phyloP scores from a whole-genome alignment of 805 yeast genomes.

The Candida saitoana region DNA sequence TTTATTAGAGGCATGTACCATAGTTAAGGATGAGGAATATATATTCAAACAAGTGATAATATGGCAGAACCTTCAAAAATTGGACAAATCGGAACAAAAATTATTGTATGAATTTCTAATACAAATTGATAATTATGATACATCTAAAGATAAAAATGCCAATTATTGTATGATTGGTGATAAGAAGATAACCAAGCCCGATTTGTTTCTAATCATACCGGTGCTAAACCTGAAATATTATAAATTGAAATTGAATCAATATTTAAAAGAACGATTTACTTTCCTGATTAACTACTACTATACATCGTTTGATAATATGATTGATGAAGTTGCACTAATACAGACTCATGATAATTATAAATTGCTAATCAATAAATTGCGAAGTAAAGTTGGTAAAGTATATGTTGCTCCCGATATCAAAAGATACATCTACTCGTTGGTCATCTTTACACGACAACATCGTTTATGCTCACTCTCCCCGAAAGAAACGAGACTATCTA shows the following conservation, averaged over 20 bases:
- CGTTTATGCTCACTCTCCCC: constrained; percentile 38
- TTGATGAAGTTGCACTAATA: not conserved
- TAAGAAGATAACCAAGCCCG: constrained; percentile 11
- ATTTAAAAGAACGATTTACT: constrained; percentile 24
- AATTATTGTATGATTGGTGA: constrained; percentile 6
- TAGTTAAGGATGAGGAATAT: constrained; percentile 3
- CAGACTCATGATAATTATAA: not conserved
- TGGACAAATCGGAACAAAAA: constrained; percentile 11
- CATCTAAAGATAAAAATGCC: constrained; percentile 9
- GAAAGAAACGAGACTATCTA: constrained; percentile 29
- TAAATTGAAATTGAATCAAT: constrained; percentile 13
- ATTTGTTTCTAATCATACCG: constrained; percentile 14
- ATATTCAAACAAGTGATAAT: constrained; percentile 11
- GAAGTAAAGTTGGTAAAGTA: constrained; percentile 13
- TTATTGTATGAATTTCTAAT: constrained; percentile 16
- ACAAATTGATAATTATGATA: constrained; percentile 20
- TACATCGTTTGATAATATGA: constrained; percentile 1
- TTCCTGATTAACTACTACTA: constrained; percentile 17
- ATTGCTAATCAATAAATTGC: constrained; percentile 7
- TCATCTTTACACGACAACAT: constrained; percentile 35
- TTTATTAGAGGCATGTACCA: constrained; percentile 2
- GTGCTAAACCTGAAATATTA: constrained; percentile 10
- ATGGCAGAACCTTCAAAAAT: constrained; percentile 17
- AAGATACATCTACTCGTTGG: constrained; percentile 33
- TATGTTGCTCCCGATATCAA: constrained; percentile 33